A percentile compares a stretch with the other conserved stretches of the same genome.
Evolutionary conservation across 441 rosid species (phyloP).

Genomic region (Capsella rubella): DNA sequence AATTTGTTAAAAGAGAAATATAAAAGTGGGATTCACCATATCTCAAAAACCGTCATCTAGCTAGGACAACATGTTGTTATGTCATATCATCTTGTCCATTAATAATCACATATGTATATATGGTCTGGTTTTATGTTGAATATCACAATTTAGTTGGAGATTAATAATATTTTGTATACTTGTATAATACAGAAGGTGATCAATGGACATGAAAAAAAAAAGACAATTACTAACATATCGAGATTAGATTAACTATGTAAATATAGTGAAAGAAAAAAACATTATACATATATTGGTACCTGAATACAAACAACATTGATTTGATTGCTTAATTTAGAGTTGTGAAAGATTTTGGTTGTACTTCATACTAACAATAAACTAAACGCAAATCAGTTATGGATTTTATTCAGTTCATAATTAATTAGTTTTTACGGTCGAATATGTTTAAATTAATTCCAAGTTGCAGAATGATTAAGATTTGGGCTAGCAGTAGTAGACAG

Average conservation of each 20-base stretch:
- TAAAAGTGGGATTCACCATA: constrained; percentile 42
- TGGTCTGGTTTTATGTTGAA: constrained; percentile 10
- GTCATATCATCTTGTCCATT: constrained; percentile 34
- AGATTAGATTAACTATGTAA: background rate
- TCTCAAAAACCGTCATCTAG: constrained; percentile 39
- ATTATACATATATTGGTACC: background rate
- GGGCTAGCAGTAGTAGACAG: background rate
- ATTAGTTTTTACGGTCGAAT: background rate
- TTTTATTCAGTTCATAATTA: background rate
- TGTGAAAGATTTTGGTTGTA: background rate
- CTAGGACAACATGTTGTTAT: constrained; percentile 39
- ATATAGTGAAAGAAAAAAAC: background rate
- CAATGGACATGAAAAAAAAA: background rate
- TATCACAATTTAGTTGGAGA: background rate
- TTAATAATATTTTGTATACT: background rate
- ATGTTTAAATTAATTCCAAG: background rate
- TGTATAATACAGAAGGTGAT: background rate
- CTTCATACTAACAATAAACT: background rate
- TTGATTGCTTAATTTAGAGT: background rate
- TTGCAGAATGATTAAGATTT: constrained; percentile 18
- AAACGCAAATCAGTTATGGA: background rate
- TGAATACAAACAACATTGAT: background rate
- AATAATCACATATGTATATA: constrained; percentile 21
- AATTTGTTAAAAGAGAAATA: constrained; percentile 19
- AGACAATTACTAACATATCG: background rate